Evolutionary conservation across 2,329 filamentous ascomycete species (phyloP), one percentile per base, ranked within the genome.

Genomic region (Epichloe coenophiala): DNA sequence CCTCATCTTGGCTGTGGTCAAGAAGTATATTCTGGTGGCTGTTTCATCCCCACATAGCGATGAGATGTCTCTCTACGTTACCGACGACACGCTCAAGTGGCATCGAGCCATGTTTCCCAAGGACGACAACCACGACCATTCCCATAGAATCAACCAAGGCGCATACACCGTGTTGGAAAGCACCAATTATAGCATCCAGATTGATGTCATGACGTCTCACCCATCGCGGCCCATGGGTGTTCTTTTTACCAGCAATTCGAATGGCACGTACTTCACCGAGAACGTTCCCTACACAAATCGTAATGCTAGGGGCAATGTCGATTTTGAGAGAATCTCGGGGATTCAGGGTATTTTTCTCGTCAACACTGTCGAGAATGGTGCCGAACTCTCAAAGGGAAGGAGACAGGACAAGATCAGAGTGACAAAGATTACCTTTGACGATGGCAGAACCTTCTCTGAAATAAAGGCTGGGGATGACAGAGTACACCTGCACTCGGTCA

Each of bases 131-230:
- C 69, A 72, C 54, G 84, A 88, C 54, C 89, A 95, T 65, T 87
- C 75, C 41, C 70, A 72, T 53, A 65, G 62, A 46, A 68, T 90
- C 60, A 77, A 88, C 54, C 85, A 95, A 63, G 80, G 91, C 63
- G 88, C 87, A 3, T 98, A 96, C 66, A 98, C 93, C 0, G 78
- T 98, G 45, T 76, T 98, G 40, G 91, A 97, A 68, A 93, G 90
- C 61, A 97, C 93, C 41, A 91, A 95, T 63, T 96, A 98, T 72
- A 96, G 91, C 71, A 89, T 98, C 59, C 91, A 97, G 68, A 82
- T 98, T 50, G 90, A 97, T 66, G 90, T 97, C 55, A 83, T 91
- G 77, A 88, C 84, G 1, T 73, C 73, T 39, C 72, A 71, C 43
- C 76, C 76, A 12, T 77, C 75, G 1, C 79, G 77, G 38, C 79